These are phyloP conservation scores for Penicillium ochrochloron DNA, from an alignment of 495 filamentous ascomycete genomes.

Conservation along the genomic window DNA sequence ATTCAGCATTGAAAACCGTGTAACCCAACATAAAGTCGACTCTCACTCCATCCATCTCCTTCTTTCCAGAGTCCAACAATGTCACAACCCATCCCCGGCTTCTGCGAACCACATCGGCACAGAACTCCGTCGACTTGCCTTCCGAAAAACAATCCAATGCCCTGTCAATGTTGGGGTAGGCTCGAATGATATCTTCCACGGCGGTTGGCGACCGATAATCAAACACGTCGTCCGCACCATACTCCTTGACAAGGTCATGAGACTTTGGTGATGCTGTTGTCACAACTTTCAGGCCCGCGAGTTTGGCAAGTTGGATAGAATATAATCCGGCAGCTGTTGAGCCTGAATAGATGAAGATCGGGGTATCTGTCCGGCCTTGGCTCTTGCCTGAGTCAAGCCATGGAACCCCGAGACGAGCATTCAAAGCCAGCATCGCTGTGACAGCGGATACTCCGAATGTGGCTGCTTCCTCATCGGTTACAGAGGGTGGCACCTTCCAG, in stretches of 20 bases:
- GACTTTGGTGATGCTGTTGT: conserved; percentile 27
- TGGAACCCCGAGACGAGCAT: conserved; percentile 5
- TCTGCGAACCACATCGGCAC: conserved; percentile 20
- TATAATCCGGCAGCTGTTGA: conserved; percentile 12
- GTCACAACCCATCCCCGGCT: conserved; percentile 26
- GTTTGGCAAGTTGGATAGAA: conserved; percentile 16
- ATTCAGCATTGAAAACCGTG: conserved; percentile 23
- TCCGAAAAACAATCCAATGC: conserved; percentile 34
- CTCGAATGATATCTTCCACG: conserved; percentile 13
- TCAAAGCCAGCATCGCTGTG: conserved; percentile 31
- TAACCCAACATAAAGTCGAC: conserved; percentile 26
- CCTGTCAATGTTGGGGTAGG: conserved; percentile 23
- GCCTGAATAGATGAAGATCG: conserved; percentile 18
- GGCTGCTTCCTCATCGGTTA: conserved; percentile 52
- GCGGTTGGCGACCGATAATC: conserved; percentile 34
- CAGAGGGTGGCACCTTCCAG: conserved; percentile 53
- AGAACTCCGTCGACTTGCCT: conserved; percentile 26
- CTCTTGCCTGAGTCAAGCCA: conserved; percentile 4
- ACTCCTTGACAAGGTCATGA: conserved; percentile 36
- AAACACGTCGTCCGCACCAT: conserved; percentile 42
- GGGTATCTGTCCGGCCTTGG: neutral
- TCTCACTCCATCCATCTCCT: conserved; percentile 14
- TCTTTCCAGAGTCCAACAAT: conserved; percentile 20
- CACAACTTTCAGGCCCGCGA: conserved; percentile 12
- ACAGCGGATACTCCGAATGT: conserved; percentile 55